These are phyloP conservation scores for Apiosordaria backusii DNA, from an alignment of 495 filamentous ascomycete species.

Conservation along the genomic window DNA sequence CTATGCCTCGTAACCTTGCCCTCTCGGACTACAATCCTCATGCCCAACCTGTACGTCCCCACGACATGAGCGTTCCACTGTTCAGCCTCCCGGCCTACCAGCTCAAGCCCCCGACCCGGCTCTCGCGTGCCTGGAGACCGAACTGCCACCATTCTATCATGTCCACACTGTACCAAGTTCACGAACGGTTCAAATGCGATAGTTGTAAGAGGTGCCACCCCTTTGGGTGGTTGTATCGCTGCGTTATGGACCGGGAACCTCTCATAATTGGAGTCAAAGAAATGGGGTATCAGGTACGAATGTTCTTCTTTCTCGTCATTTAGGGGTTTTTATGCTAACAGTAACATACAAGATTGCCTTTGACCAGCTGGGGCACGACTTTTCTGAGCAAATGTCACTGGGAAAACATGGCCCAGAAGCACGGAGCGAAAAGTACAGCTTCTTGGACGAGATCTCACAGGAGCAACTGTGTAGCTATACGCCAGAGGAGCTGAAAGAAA, in stretches of 20 bases:
- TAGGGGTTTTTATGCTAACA: background rate
- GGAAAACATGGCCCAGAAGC: constrained; percentile 33
- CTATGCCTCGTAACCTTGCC: background rate
- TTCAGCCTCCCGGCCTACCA: constrained; percentile 16
- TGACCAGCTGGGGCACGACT: constrained; percentile 25
- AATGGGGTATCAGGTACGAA: constrained; percentile 30
- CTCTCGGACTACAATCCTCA: background rate
- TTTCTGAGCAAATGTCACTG: constrained; percentile 25
- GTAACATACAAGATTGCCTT: constrained; percentile 26
- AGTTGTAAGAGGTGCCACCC: constrained; percentile 46
- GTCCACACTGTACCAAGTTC: constrained; percentile 48
- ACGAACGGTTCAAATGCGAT: constrained; percentile 42
- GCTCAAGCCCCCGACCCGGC: background rate
- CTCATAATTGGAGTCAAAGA: constrained; percentile 37
- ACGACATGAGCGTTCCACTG: constrained; percentile 4
- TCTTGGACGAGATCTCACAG: constrained; percentile 51
- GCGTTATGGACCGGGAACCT: constrained; percentile 56
- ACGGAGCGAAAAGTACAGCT: constrained; percentile 35
- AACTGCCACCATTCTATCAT: constrained; percentile 59
- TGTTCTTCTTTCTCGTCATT: background rate
- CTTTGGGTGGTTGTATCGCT: constrained; percentile 65
- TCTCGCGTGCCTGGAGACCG: constrained; percentile 23
- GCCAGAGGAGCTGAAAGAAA: constrained; percentile 35
- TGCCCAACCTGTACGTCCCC: background rate
- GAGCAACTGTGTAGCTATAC: constrained; percentile 47